Conservation (phyloP, 148 eudicot genomes). For the Polygonum aviculare region DNA sequence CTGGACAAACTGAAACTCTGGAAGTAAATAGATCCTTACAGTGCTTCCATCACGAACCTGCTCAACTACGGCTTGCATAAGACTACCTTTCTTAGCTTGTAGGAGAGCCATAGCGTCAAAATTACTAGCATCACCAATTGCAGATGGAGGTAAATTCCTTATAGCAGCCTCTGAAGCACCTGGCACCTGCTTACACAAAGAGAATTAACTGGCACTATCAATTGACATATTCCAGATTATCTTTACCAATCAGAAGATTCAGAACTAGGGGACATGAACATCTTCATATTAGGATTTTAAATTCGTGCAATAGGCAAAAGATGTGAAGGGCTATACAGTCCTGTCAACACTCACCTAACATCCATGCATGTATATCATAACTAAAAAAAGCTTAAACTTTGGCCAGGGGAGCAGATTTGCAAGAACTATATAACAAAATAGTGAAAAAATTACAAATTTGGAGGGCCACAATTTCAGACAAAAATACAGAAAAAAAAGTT, state of each 20-base stretch:
- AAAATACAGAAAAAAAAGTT: neutral
- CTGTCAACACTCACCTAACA: neutral
- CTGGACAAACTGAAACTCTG: conserved; percentile 76
- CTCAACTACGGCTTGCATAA: conserved; percentile 79
- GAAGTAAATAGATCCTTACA: conserved; percentile 76
- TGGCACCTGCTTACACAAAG: conserved; percentile 29
- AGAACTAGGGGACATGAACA: neutral
- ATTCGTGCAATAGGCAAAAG: neutral
- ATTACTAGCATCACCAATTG: conserved; percentile 61
- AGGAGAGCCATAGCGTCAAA: conserved; percentile 54
- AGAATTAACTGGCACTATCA: neutral
- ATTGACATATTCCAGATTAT: neutral
- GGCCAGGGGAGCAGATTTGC: neutral
- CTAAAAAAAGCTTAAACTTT: neutral
- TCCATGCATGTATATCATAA: neutral
- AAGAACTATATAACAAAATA: neutral
- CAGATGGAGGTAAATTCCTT: conserved; percentile 86
- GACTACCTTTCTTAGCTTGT: conserved; percentile 55
- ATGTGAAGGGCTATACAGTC: neutral
- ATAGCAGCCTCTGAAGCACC: conserved; percentile 86
- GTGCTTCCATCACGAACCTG: conserved; percentile 96
- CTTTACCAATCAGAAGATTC: neutral
- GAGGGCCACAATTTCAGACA: neutral
- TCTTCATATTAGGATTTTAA: neutral
- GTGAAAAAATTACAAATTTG: neutral